Evolutionary conservation across 345 rosid genomes (phyloP), one percentile per base, ranked within the genome.

Genomic region (Pugionium dolabratum): DNA sequence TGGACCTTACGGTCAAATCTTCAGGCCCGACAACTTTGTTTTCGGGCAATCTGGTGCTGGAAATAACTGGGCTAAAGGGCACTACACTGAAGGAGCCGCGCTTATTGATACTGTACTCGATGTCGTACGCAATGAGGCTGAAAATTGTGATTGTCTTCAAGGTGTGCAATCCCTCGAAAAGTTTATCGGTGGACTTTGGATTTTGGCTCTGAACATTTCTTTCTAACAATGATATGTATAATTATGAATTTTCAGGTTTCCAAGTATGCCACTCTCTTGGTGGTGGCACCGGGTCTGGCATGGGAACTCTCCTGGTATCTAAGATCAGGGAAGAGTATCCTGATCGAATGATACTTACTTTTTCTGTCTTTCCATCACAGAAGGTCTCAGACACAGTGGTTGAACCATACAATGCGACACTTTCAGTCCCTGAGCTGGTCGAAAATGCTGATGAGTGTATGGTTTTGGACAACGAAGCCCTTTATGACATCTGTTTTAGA

Each of bases 191-290:
- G 41, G 48, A 1, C 54, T 43, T 44, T 29, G 10, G 54, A 42
- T 11, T 55, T 35, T 53, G 10, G 31, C 56, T 27, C 34, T 48
- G 2, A 46, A 46, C 34, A 11, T 40, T 7, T 41, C 4, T 2
- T 29, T 68, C 39, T 32, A 11, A 6, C 8, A 18, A n/a, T 37
- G 55, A 25, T 40, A 1, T 67, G 6, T 50, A 37, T 28, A 2
- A 9, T 10, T 18, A 18, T 18, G 18, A 18, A 51, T 56, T 53
- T 48, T 37, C 80, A 87, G 93, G 93, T 9, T 87, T 87, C 71
- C 93, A 87, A 78, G 93, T 87, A 5, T 87, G 93, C 43, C 93
- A 85, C 72, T 87, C 93, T 2, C 68, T 87, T 76, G 93, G 93
- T 32, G 93, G 93, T 32, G 93, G 93, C 18, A 87, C 93, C 0